Evolutionary conservation across 257 asterid species (phyloP).

Genomic region (Galeopsis tetrahit): DNA sequence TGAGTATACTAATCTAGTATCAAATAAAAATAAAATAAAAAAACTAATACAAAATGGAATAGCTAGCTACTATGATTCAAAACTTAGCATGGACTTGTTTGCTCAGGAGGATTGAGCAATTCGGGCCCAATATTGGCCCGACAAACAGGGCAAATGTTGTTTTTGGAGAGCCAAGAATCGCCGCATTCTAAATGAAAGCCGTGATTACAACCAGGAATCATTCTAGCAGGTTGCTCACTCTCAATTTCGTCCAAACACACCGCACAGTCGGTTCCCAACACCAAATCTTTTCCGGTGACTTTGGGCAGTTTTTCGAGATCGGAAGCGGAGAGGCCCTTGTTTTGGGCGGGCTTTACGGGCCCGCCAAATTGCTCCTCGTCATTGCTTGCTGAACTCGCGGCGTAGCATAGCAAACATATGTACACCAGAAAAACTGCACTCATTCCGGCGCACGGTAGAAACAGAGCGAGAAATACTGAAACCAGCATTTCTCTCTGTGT

Average conservation of each 20-base stretch:
- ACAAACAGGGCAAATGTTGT: constrained; percentile 74
- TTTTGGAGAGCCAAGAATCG: constrained; percentile 77
- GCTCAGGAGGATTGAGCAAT: constrained; percentile 49
- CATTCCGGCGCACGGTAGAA: constrained; percentile 91
- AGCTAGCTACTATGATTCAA: background rate
- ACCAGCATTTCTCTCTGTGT: constrained; percentile 51
- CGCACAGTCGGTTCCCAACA: constrained; percentile 69
- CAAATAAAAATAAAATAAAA: background rate
- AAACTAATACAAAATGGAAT: background rate
- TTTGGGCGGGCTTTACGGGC: constrained; percentile 41
- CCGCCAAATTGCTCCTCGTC: constrained; percentile 24
- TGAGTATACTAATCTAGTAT: background rate
- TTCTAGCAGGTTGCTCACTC: constrained; percentile 59
- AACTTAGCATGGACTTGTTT: constrained; percentile 48
- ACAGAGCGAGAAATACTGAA: constrained; percentile 77
- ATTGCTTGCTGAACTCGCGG: constrained; percentile 38
- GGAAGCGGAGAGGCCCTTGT: constrained; percentile 61
- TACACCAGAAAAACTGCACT: constrained; percentile 79
- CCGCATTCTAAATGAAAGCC: constrained; percentile 83
- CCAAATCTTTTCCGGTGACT: constrained; percentile 70
- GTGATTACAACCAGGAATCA: constrained; percentile 87
- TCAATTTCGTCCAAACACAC: constrained; percentile 82
- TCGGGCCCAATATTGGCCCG: constrained; percentile 64
- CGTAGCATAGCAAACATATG: constrained; percentile 74
- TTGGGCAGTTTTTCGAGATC: constrained; percentile 75